Evolutionary conservation across 331 rosid species (phyloP), one percentile per base, ranked within the genome.

Genomic region (Rosa hybrid): DNA sequence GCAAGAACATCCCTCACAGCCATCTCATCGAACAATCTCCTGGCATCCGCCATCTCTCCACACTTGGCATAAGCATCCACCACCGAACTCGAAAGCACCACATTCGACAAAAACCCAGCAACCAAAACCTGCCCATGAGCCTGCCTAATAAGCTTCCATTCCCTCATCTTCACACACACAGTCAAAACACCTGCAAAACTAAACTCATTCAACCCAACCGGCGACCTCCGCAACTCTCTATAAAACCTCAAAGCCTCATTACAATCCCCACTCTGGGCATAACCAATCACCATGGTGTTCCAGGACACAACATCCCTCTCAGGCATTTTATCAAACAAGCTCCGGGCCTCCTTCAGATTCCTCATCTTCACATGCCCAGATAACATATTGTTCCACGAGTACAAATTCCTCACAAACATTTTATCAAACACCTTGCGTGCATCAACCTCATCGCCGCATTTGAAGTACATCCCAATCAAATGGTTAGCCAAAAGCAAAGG

Each of bases 361-460:
- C 92, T 92, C 89, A 90, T 68, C 70, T 89, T 94, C 79, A 80
- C 92, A 86, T 88, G 88, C 65, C 98, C 97, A 82, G 98, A 84
- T 57, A 93, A 87, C 94, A 93, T 82, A 82, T 87, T 83, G 80
- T 93, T 93, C 98, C 98, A 93, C 20, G 97, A 86, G 80, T 87
- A 90, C 86, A 93, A 80, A 83, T 93, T 93, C 81, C 87, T 87
- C 12, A 51, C 87, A 75, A 83, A 78, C 97, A 91, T 93, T 90
- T 87, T 90, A 75, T 89, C 94, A 38, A 91, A 93, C 93, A 93
- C 91, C 87, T 87, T 84, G 71, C 91, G 91, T 54, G 93, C 98
- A 7, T 75, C 81, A 16, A 76, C 77, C 14, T 82, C 84, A 67
- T 85, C 86, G 3, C 91, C 94, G 60, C 98, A 91, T 50, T 85